Conservation (phyloP, 441 rosid species). For the Omphalea diandra region DNA sequence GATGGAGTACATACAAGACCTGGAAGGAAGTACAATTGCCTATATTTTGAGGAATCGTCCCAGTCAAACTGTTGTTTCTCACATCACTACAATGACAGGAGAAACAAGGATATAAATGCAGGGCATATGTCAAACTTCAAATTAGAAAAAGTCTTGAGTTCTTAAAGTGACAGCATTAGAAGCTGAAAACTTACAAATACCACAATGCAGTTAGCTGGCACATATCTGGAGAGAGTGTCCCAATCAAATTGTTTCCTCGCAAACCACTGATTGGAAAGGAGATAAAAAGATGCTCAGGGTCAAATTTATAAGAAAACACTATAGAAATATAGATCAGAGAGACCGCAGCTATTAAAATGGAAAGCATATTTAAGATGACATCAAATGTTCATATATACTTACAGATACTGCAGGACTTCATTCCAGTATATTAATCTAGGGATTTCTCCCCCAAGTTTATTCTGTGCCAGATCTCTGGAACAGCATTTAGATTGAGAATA, state of each 20-base stretch:
- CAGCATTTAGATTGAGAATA: slow-evolving; percentile 8
- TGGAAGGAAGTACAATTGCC: slow-evolving; percentile 98
- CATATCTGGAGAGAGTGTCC: slow-evolving; percentile 78
- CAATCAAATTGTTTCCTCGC: slow-evolving; percentile 84
- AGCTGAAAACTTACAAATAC: slow-evolving; percentile 79
- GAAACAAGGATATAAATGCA: slow-evolving; percentile 13
- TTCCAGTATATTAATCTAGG: slow-evolving; percentile 97
- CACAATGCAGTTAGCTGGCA: slow-evolving; percentile 91
- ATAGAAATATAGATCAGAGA: slow-evolving; percentile 8
- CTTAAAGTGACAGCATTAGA: not conserved
- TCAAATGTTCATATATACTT: slow-evolving; percentile 30
- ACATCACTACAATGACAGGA: slow-evolving; percentile 58
- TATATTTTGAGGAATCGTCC: slow-evolving; percentile 73
- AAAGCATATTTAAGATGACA: not conserved
- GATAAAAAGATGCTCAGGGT: not conserved
- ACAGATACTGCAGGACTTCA: slow-evolving; percentile 96
- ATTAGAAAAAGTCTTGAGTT: not conserved
- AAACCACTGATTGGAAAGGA: slow-evolving; percentile 48
- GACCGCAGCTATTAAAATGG: not conserved
- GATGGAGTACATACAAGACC: slow-evolving; percentile 72
- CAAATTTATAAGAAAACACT: slow-evolving; percentile 6
- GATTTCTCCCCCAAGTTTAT: slow-evolving; percentile 82
- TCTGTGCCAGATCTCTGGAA: slow-evolving; percentile 85
- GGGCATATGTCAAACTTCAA: not conserved
- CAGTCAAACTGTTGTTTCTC: slow-evolving; percentile 87